A percentile compares a stretch with the other conserved stretches of the same genome.
Conservation (phyloP, 1,139 yeast species). For the Kodamaea arcana region DNA sequence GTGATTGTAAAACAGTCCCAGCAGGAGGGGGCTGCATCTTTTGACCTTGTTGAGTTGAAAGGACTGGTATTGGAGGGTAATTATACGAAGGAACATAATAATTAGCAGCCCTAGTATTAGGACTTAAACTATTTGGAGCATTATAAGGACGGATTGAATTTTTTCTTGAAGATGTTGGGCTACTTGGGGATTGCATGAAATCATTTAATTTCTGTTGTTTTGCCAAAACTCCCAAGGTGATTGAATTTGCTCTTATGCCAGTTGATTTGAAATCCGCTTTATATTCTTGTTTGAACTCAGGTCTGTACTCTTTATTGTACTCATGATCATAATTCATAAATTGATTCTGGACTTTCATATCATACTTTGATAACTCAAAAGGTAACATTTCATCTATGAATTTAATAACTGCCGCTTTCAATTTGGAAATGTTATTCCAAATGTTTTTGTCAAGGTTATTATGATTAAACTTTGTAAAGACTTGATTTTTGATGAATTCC, state of each 20-base stretch:
- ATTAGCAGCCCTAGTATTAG: constrained; percentile 1
- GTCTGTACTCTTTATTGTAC: constrained; percentile 4
- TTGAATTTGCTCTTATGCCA: constrained; percentile 13
- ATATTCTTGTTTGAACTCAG: constrained; percentile 6
- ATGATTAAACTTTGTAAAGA: constrained; percentile 6
- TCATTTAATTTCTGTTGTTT: background rate
- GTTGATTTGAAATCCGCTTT: too few species aligned
- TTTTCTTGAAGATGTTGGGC: constrained; percentile 5
- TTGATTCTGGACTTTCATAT: background rate
- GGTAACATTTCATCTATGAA: constrained; percentile 17
- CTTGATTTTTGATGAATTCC: constrained; percentile 14
- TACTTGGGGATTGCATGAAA: background rate
- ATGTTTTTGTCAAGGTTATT: constrained; percentile 7
- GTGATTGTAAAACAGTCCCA: constrained; percentile 1
- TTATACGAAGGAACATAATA: constrained; percentile 7
- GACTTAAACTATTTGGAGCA: background rate
- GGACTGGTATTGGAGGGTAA: constrained; percentile 4
- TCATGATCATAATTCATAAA: constrained; percentile 9
- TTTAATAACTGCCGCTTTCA: constrained; percentile 15
- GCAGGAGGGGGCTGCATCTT: background rate
- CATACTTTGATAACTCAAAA: constrained; percentile 8
- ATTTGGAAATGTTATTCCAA: constrained; percentile 13
- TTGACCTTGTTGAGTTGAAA: constrained; percentile 4
- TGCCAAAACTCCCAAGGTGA: constrained; percentile 10
- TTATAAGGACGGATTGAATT: constrained; percentile 4